Percentiles rank a stretch among this genome's conserved stretches.
Evolutionary conservation across 495 filamentous ascomycete species (phyloP).

Genomic region (Neurospora sp.): DNA sequence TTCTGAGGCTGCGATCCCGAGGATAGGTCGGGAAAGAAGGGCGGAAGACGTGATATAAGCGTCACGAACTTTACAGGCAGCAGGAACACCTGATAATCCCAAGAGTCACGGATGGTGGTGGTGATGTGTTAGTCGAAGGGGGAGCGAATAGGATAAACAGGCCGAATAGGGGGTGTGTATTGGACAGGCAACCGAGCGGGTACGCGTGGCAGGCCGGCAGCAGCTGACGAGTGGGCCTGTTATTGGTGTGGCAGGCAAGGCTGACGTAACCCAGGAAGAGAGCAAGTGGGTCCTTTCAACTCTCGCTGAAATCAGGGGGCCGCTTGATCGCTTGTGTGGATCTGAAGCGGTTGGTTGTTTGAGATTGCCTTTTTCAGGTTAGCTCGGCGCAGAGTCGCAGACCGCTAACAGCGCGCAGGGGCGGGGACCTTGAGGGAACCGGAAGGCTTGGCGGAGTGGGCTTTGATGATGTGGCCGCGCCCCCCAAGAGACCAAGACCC

Average conservation of each 20-base stretch:
- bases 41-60: not conserved
- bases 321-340: not conserved
- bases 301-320: not conserved
- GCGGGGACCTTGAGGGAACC: not conserved
- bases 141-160: conserved; percentile 8
- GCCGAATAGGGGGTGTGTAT: conserved; percentile 11
- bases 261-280: conserved; percentile 13
- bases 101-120: not conserved
- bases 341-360: not conserved
- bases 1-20: not conserved
- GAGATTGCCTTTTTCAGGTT: not conserved
- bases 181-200: not conserved
- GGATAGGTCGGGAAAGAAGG: not conserved
- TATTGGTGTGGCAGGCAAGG: conserved; percentile 1
- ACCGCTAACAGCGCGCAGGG: not conserved
- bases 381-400: not conserved
- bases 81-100: not conserved
- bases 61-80: not conserved
- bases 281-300: not conserved
- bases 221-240: not conserved
- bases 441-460: not conserved
- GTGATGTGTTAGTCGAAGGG: not conserved
- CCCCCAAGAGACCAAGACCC: conserved; percentile 12
- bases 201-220: not conserved
- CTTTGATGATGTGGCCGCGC: conserved; percentile 18